Conservation (phyloP, 345 rosid species). For the Syzygium aromaticum region DNA sequence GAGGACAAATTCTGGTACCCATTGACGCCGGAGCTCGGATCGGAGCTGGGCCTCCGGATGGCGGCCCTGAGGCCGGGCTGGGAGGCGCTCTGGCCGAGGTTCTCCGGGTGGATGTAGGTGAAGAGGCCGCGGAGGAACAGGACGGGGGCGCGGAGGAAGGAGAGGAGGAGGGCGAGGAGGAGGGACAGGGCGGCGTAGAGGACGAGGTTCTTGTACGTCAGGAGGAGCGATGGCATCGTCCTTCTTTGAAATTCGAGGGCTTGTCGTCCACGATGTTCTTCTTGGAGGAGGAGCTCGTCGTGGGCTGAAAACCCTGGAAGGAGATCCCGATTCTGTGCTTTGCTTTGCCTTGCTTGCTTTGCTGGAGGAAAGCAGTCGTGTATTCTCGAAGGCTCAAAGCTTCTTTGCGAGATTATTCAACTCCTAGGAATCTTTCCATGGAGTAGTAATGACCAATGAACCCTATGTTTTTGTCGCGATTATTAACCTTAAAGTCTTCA, state of each 20-base stretch:
- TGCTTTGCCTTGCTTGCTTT: too few relatives aligned
- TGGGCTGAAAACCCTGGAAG: not conserved
- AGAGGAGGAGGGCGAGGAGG: slow-evolving; percentile 34
- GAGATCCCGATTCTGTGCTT: not conserved
- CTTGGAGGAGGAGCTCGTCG: too few relatives aligned
- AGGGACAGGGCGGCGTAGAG: slow-evolving; percentile 36
- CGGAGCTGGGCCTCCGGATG: slow-evolving; percentile 52
- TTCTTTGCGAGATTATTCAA: not conserved
- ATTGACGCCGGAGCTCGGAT: slow-evolving; percentile 18
- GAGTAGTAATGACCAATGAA: not conserved
- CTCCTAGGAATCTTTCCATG: not conserved
- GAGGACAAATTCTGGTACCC: slow-evolving; percentile 24
- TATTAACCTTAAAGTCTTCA: not conserved
- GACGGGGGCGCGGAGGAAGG: slow-evolving; percentile 50
- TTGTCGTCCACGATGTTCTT: not conserved
- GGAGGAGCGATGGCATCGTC: slow-evolving; percentile 25
- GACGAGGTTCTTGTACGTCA: slow-evolving; percentile 39
- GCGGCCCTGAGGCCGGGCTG: slow-evolving; percentile 45
- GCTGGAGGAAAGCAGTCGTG: not conserved
- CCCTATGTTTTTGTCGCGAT: not conserved
- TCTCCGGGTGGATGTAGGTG: slow-evolving; percentile 90
- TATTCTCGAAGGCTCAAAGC: not conserved
- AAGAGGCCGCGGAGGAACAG: slow-evolving; percentile 63
- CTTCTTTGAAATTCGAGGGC: not conserved
- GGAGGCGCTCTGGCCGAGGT: slow-evolving; percentile 32